phyloP scores from a whole-genome alignment of 2,329 filamentous ascomycete genomes.

The Venturia oleaginea region DNA sequence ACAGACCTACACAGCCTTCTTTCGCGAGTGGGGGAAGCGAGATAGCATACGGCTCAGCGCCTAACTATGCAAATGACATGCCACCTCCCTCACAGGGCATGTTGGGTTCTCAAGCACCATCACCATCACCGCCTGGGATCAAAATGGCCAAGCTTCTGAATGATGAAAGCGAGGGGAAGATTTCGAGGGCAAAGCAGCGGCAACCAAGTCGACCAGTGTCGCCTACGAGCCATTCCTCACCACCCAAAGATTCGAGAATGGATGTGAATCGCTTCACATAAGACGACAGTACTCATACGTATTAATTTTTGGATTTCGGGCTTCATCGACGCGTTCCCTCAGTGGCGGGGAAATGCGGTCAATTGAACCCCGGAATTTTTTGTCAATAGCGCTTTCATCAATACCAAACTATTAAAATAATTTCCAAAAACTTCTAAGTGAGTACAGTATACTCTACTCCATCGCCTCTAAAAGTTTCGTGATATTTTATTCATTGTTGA shows the following conservation, averaged over 20 bases:
- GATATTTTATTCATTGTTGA: no score
- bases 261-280: background rate
- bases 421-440: no score
- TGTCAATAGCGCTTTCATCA: no score
- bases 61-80: background rate
- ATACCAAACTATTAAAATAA: no score
- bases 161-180: background rate
- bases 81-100: background rate
- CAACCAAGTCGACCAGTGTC: background rate
- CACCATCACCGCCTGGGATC: conserved; percentile 1
- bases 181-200: background rate
- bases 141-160: conserved; percentile 9
- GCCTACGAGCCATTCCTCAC: background rate
- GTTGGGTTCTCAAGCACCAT: background rate
- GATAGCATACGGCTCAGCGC: background rate
- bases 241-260: conserved; percentile 6
- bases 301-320: no score
- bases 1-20: background rate
- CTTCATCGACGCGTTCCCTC: no score
- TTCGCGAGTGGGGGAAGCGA: background rate
- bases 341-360: no score
- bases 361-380: no score
- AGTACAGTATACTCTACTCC: no score
- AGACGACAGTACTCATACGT: no score
- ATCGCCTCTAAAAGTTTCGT: no score